Percentiles rank a stretch among this genome's conserved stretches.
Evolutionary conservation across 352 stramenopile species (phyloP).

Genomic region (Phytophthora quininea): DNA sequence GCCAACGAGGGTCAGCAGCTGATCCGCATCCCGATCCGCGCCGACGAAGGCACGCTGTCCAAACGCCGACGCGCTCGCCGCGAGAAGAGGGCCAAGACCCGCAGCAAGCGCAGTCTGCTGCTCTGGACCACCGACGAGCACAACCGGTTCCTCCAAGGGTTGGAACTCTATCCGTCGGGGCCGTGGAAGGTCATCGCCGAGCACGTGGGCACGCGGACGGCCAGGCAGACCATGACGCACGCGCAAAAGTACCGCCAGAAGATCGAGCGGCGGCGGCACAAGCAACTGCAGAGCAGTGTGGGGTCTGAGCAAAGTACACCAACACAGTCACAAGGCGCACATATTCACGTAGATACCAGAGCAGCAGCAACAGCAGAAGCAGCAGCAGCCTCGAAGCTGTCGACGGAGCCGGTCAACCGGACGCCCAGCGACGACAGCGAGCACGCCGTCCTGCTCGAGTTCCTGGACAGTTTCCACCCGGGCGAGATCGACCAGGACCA

Average conservation of each 20-base stretch:
- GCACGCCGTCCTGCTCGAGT: conserved; percentile 13
- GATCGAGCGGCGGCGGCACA: conserved; percentile 23
- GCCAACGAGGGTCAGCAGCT: conserved; percentile 30
- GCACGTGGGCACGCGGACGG: conserved; percentile 31
- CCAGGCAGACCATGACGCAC: conserved; percentile 43
- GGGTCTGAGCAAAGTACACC: not conserved
- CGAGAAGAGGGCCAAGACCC: conserved; percentile 8
- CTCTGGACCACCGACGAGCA: conserved; percentile 47
- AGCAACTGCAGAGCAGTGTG: conserved; percentile 15
- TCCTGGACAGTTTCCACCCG: conserved; percentile 15
- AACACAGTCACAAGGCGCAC: not conserved
- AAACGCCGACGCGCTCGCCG: conserved; percentile 19
- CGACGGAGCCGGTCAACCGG: not conserved
- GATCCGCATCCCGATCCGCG: conserved; percentile 28
- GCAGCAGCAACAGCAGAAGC: not conserved
- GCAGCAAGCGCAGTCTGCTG: conserved; percentile 25
- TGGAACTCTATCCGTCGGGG: conserved; percentile 37
- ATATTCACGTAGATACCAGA: not conserved
- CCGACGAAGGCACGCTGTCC: conserved; percentile 4
- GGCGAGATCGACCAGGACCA: conserved; percentile 14
- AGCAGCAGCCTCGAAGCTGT: not conserved
- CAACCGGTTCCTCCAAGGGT: conserved; percentile 38
- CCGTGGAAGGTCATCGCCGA: conserved; percentile 39
- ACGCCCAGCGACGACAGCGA: conserved; percentile 2
- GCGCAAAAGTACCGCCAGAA: conserved; percentile 48